A percentile compares a stretch with the other conserved stretches of the same genome.
phyloP scores from a whole-genome alignment of 2,329 filamentous ascomycete genomes.

The Plectosphaerella cucumerina region DNA sequence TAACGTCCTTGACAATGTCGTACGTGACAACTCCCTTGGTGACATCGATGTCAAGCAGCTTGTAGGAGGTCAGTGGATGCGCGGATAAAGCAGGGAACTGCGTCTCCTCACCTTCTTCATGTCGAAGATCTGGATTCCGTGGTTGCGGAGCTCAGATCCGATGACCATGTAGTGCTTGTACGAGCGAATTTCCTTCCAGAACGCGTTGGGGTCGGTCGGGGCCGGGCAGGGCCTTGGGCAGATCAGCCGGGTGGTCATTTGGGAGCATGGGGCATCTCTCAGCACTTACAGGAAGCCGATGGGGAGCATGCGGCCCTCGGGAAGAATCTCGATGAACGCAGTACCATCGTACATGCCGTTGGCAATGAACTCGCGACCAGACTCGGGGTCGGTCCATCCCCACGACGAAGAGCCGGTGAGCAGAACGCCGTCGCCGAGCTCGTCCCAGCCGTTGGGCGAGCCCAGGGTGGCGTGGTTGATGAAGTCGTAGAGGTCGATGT shows the following conservation, averaged over 20 bases:
- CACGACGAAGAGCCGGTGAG: slow-evolving; percentile 33
- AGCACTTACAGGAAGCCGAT: slow-evolving; percentile 29
- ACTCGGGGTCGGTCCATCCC: slow-evolving; percentile 42
- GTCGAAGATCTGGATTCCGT: slow-evolving; percentile 60
- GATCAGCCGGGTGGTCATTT: slow-evolving; percentile 19
- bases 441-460: background rate
- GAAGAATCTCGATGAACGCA: slow-evolving; percentile 38
- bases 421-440: slow-evolving; percentile 21
- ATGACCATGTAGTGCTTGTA: slow-evolving; percentile 28
- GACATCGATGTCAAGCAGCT: slow-evolving; percentile 40
- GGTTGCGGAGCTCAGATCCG: slow-evolving; percentile 35
- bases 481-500: slow-evolving; percentile 53
- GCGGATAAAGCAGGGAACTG: no score
- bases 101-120: slow-evolving; percentile 41
- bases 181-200: slow-evolving; percentile 30
- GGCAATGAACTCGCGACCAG: slow-evolving; percentile 39
- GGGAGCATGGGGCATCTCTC: slow-evolving; percentile 13
- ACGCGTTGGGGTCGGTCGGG: slow-evolving; percentile 8
- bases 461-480: slow-evolving; percentile 49
- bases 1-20: slow-evolving; percentile 22
- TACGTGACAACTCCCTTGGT: slow-evolving; percentile 25
- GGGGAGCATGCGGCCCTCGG: slow-evolving; percentile 36
- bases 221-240: slow-evolving; percentile 6
- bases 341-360: slow-evolving; percentile 40
- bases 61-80: slow-evolving; percentile 25